A percentile compares a stretch with the other conserved stretches of the same genome.
Evolutionary conservation across 2,329 filamentous ascomycete genomes (phyloP).

Genomic region (Periconia sp.): DNA sequence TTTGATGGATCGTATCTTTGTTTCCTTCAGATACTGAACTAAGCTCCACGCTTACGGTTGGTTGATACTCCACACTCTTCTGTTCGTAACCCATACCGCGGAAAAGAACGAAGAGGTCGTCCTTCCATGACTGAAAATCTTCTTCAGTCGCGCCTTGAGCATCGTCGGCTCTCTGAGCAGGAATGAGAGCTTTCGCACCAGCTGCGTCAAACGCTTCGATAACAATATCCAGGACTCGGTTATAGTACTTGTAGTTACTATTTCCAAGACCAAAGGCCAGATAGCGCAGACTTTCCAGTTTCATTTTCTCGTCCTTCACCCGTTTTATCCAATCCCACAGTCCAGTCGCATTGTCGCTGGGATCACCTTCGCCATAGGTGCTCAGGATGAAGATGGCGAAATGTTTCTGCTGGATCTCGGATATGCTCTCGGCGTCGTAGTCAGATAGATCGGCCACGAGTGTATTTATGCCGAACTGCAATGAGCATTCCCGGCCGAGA

Average conservation of each 20-base stretch:
- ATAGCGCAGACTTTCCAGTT: slow-evolving; percentile 43
- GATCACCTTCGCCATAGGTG: slow-evolving; percentile 49
- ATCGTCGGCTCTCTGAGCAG: slow-evolving; percentile 49
- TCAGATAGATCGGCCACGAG: slow-evolving; percentile 55
- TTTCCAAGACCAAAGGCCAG: slow-evolving; percentile 54
- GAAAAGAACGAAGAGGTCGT: slow-evolving; percentile 41
- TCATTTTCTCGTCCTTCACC: slow-evolving; percentile 22
- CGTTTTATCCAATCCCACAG: slow-evolving; percentile 44
- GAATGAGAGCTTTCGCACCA: slow-evolving; percentile 40
- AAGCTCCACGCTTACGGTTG: slow-evolving; percentile 33
- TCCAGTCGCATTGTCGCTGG: slow-evolving; percentile 44
- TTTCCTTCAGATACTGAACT: slow-evolving; percentile 14
- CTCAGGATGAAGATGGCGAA: slow-evolving; percentile 45
- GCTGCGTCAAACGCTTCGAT: slow-evolving; percentile 37
- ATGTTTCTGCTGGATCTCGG: slow-evolving; percentile 28
- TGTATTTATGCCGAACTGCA: slow-evolving; percentile 48
- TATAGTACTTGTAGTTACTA: slow-evolving; percentile 57
- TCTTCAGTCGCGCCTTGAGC: slow-evolving; percentile 51
- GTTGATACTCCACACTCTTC: slow-evolving; percentile 41
- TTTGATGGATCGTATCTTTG: slow-evolving; percentile 18
- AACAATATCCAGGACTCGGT: slow-evolving; percentile 49
- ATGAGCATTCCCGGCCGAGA: slow-evolving; percentile 48
- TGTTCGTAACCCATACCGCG: slow-evolving; percentile 40
- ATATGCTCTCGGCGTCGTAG: slow-evolving; percentile 52
- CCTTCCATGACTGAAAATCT: slow-evolving; percentile 52